Evolutionary conservation across 331 rosid genomes (phyloP), one percentile per base, ranked within the genome.

Genomic region (Dryas integrifolia): DNA sequence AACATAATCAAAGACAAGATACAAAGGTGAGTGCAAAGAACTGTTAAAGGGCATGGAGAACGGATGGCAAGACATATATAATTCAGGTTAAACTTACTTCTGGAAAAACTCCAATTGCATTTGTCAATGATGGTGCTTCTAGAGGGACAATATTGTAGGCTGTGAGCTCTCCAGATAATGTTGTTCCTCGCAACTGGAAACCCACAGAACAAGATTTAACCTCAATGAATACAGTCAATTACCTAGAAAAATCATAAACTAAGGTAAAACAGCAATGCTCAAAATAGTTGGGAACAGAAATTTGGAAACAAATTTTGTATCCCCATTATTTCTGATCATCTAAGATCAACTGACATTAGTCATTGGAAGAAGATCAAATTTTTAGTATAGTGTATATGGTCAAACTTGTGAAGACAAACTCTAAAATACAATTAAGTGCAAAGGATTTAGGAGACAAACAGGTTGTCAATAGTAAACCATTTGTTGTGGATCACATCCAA

Each of bases 121-220:
- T 94, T 74, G 96, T 85, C 60, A 94, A 67, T 55, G 92, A 85
- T 0, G 86, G 89, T 9, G 96, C 92, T 45, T 91, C 96, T 79
- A 91, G 69, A 48, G 97, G 98, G 44, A 91, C 90, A 83, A 94
- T 91, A 80, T 94, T 94, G 88, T 91, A 94, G 64, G 97, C 87
- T 43, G 71, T 78, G 79, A 94, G 87, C 75, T 86, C 97, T 67
- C 82, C 97, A 24, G 97, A 76, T 66, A 89, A 82, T 11, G 91
- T 77, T 11, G 76, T 71, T 86, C 85, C 88, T 79, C 82, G 81
- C 88, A 94, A 80, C 98, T 94, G 84, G 71, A 70, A 82, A 79
- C 70, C 74, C 70, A 78, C 14, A 75, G 68, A 53, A 40, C 13
- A 39, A 59, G 3, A 30, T 30, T 30, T 30, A 70, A 69, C 13